These are phyloP conservation scores for Rhododendron kiyosumense DNA, from an alignment of 148 eudicot genomes.

Conservation along the genomic window DNA sequence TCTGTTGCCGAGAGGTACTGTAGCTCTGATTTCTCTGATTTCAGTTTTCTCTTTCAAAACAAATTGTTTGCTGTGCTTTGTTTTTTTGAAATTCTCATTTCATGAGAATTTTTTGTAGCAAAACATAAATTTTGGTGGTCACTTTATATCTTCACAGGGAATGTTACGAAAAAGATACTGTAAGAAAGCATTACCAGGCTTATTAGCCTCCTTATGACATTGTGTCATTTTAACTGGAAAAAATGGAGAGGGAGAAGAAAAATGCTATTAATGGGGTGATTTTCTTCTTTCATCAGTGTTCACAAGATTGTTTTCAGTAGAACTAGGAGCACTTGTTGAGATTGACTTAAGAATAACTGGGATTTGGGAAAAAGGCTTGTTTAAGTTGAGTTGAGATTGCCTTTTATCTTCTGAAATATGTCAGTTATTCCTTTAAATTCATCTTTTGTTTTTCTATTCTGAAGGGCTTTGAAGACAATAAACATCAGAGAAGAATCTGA, in stretches of 20 bases:
- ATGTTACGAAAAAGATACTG: background rate
- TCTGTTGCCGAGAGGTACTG: constrained; percentile 79
- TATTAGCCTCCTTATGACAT: background rate
- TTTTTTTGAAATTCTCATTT: background rate
- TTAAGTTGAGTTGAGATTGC: constrained; percentile 1
- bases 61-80: background rate
- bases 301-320: background rate
- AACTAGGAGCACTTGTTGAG: background rate
- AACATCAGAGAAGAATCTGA: constrained; percentile 74
- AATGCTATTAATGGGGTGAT: background rate
- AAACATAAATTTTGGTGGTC: background rate
- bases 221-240: background rate
- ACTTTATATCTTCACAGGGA: background rate
- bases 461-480: constrained; percentile 83
- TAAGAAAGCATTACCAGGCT: constrained; percentile 1
- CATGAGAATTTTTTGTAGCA: background rate
- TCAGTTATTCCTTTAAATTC: background rate
- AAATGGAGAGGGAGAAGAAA: background rate
- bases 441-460: constrained; percentile 9
- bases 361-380: background rate
- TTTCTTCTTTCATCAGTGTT: background rate
- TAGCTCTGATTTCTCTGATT: background rate
- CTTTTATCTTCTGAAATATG: background rate
- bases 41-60: background rate
- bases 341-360: background rate